Evolutionary conservation across 108 stramenopile genomes (phyloP).

Genomic region (Epithemia pelagica): DNA sequence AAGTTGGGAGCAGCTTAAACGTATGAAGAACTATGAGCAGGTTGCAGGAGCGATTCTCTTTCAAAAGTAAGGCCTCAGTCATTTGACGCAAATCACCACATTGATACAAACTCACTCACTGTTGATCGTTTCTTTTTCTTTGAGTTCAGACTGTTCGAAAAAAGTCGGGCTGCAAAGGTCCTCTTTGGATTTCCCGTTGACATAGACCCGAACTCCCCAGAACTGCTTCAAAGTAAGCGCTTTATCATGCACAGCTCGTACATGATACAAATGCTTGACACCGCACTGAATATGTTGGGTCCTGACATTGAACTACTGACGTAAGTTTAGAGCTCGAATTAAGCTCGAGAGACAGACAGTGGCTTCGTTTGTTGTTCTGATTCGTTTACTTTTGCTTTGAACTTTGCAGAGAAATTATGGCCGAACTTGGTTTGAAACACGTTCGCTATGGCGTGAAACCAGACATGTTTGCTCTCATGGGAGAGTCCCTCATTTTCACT

Average conservation of each 20-base stretch:
- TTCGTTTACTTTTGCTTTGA: not conserved
- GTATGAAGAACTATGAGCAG: conserved; percentile 22
- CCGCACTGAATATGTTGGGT: conserved; percentile 20
- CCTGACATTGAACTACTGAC: conserved; percentile 32
- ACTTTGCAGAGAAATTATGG: conserved; percentile 21
- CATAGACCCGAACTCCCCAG: conserved; percentile 14
- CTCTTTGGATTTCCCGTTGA: conserved; percentile 25
- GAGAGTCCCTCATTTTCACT: conserved; percentile 28
- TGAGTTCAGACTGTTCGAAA: conserved; percentile 17
- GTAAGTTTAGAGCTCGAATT: no score
- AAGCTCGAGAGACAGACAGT: not conserved
- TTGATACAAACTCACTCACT: not conserved
- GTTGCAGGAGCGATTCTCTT: conserved; percentile 16
- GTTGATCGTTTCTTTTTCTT: not conserved
- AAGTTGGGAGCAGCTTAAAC: conserved; percentile 28
- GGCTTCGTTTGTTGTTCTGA: not conserved
- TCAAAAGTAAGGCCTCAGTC: conserved; percentile 26
- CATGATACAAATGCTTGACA: conserved; percentile 27
- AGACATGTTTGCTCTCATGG: conserved; percentile 34
- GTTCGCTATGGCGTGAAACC: conserved; percentile 32
- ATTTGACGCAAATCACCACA: not conserved
- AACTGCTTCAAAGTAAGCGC: conserved; percentile 15
- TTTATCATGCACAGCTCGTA: conserved; percentile 22
- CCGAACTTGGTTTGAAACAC: conserved; percentile 34
- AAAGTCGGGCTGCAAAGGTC: conserved; percentile 12